These are phyloP conservation scores for Neurospora tetrasperma DNA, from an alignment of 495 filamentous ascomycete species.

Conservation along the genomic window DNA sequence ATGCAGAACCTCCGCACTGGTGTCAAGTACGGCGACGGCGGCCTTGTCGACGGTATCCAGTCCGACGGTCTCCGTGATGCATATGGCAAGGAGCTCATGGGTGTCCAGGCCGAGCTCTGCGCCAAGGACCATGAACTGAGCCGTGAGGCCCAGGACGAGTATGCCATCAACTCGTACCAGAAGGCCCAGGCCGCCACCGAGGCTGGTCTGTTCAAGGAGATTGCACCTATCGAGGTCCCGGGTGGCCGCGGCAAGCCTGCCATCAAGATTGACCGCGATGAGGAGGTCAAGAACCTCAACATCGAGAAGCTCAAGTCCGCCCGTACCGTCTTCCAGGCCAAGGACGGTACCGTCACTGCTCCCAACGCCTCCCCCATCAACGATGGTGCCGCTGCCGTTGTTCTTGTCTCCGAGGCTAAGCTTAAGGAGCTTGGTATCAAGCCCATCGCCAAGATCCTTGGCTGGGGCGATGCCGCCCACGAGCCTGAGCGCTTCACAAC, in stretches of 20 bases:
- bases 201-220: slow-evolving; percentile 74
- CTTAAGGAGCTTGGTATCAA: slow-evolving; percentile 80
- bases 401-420: slow-evolving; percentile 83
- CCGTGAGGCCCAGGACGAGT: slow-evolving; percentile 80
- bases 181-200: slow-evolving; percentile 80
- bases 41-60: slow-evolving; percentile 77
- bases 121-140: slow-evolving; percentile 70
- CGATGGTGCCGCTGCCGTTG: slow-evolving; percentile 82
- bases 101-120: slow-evolving; percentile 84
- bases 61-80: slow-evolving; percentile 89
- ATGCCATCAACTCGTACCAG: slow-evolving; percentile 85
- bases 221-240: slow-evolving; percentile 78
- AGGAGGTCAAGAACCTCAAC: slow-evolving; percentile 97
- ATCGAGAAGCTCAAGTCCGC: slow-evolving; percentile 77
- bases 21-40: slow-evolving; percentile 81
- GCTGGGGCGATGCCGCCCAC: slow-evolving; percentile 91
- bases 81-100: slow-evolving; percentile 89
- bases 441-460: slow-evolving; percentile 87
- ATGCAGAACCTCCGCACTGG: slow-evolving; percentile 72
- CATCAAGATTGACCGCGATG: slow-evolving; percentile 71
- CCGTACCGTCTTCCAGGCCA: slow-evolving; percentile 74
- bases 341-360: slow-evolving; percentile 85
- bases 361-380: slow-evolving; percentile 94
- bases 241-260: slow-evolving; percentile 84
- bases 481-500: slow-evolving; percentile 92